Conservation (phyloP, 2,329 filamentous ascomycete genomes). For the Mycosphaerelloides madeirae region DNA sequence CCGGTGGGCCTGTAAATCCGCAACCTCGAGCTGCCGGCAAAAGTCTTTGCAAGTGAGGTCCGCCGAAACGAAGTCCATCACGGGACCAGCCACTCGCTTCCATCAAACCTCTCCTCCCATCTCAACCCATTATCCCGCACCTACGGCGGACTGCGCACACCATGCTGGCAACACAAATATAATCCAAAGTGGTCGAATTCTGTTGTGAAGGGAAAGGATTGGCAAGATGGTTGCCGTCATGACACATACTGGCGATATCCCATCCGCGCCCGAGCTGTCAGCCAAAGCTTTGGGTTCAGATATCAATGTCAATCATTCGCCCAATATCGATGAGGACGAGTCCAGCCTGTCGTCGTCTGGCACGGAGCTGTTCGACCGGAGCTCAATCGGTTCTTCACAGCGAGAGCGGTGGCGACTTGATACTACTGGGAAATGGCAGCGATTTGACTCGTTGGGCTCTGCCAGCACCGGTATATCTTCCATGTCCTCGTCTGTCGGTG, state of each 20-base stretch:
- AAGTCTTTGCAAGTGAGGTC: too few relatives aligned
- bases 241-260: slow-evolving; percentile 15
- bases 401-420: slow-evolving; percentile 24
- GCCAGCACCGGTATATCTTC: slow-evolving; percentile 32
- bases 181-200: neutral
- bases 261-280: slow-evolving; percentile 7
- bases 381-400: slow-evolving; percentile 11
- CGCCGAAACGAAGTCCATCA: too few relatives aligned
- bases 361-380: slow-evolving; percentile 28
- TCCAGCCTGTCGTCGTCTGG: slow-evolving; percentile 30
- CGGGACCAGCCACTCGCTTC: too few relatives aligned
- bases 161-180: slow-evolving; percentile 16
- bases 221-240: slow-evolving; percentile 13
- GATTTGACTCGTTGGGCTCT: slow-evolving; percentile 31
- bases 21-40: too few relatives aligned
- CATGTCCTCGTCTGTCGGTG: slow-evolving; percentile 28
- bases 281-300: slow-evolving; percentile 11
- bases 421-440: slow-evolving; percentile 29
- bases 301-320: slow-evolving; percentile 13
- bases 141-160: neutral
- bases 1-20: too few relatives aligned
- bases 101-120: too few relatives aligned
- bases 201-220: slow-evolving; percentile 5
- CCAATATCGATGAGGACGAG: slow-evolving; percentile 26
- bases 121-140: neutral